Base-by-base conservation (phyloP, 176 grass and related monocot genomes). In the Oryza brachyantha region DNA sequence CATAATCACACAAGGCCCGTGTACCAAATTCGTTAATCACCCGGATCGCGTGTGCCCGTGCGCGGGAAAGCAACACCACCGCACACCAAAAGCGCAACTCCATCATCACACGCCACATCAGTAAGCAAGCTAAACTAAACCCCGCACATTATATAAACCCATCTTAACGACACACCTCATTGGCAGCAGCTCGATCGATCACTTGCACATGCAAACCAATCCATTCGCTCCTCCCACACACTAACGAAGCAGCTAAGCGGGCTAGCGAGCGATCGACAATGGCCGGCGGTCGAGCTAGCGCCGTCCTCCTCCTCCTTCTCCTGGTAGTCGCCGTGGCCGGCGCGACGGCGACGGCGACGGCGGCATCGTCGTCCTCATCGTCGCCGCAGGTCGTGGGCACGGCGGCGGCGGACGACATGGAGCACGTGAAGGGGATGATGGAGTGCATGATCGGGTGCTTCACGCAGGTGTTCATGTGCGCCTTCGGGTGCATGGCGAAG, bases 401-500 rank as follows among this genome's bases (percentile, higher is more conserved):
- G 52, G 8, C 52, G 31, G 1, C 28, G 29, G 9, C 63, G 35
- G 62, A 13, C 29, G 45, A 29, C 5, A 12, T 8, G 21, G 21
- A 35, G 40, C 38, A 88, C 2, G 34, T 84, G 57, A 41, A 43
- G 57, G 65, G 77, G 34, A 29, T 89, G 35, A 38, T 84, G 21
- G 0, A 38, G 43, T 84, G 77, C 82, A 35, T 88, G 81, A 0
- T 88, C 21, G 81, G 71, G 11, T 88, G 86, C 76, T 45, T 65
- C 76, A 84, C 76, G 64, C 64, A 83, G 70, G 62, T 79, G 69
- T 68, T 88, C 62, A 17, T 62, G 3, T 88, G 81, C 76, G 35
- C 81, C 21, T 50, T 84, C 69, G 76, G 76, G 76, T 88, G 86
- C 76, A 75, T 84, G 81, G 76, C 42, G 34, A 88, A 88, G 11